Percentiles rank a stretch among this genome's conserved stretches.
Evolutionary conservation across 2,329 filamentous ascomycete species (phyloP).

Genomic region (Stachybotrys echinatus): DNA sequence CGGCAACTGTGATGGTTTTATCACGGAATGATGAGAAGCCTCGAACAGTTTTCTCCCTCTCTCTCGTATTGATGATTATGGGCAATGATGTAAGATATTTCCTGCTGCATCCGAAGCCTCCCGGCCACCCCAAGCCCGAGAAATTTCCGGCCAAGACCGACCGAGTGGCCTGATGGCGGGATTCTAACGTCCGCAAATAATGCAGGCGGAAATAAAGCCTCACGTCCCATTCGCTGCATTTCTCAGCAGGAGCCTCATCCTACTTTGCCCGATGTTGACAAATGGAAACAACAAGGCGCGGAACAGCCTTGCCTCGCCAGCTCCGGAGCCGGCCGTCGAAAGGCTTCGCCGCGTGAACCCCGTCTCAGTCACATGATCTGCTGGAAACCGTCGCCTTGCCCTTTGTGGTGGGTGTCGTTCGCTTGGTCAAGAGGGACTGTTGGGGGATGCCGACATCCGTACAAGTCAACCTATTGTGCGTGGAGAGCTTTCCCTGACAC

Average conservation of each 20-base stretch:
- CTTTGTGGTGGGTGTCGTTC: too few relatives aligned
- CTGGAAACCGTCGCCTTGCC: too few relatives aligned
- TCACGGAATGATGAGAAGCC: too few relatives aligned
- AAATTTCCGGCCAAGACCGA: constrained; percentile 17
- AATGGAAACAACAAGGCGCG: not conserved
- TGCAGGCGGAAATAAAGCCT: too few relatives aligned
- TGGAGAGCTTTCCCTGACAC: too few relatives aligned
- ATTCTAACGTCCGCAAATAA: too few relatives aligned
- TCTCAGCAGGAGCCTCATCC: not conserved
- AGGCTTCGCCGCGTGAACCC: too few relatives aligned
- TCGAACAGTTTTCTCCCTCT: not conserved
- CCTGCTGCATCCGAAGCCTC: constrained; percentile 10
- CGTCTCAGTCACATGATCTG: too few relatives aligned
- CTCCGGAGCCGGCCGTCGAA: not conserved
- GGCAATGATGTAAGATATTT: not conserved
- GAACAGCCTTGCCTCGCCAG: not conserved
- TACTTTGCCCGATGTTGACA: not conserved
- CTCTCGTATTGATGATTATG: not conserved
- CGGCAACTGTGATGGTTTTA: not conserved
- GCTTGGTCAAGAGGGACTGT: too few relatives aligned
- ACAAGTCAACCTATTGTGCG: too few relatives aligned
- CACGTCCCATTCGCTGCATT: not conserved
- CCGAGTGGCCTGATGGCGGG: constrained; percentile 5
- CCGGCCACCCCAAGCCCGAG: constrained; percentile 17
- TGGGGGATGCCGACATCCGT: too few relatives aligned